phyloP scores from a whole-genome alignment of 805 yeast species.

The Candida odintsovae region DNA sequence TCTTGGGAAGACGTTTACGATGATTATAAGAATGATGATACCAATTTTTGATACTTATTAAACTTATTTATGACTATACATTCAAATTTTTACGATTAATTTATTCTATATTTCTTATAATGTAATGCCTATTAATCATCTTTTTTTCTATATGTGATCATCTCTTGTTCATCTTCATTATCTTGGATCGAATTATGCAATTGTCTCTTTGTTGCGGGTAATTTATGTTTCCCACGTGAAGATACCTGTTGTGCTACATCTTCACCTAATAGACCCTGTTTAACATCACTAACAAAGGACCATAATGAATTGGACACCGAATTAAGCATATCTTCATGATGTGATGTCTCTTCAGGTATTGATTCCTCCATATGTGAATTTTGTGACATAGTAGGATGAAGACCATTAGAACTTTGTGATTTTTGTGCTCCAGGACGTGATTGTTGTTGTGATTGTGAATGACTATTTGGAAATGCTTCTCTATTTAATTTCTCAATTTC shows the following conservation, averaged over 20 bases:
- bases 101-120: no score
- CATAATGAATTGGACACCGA: constrained; percentile 37
- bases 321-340: constrained; percentile 27
- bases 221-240: neutral
- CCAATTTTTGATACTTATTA: constrained; percentile 13
- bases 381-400: neutral
- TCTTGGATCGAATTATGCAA: neutral
- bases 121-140: neutral
- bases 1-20: constrained; percentile 27
- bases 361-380: neutral
- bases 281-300: constrained; percentile 47
- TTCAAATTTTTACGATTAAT: neutral
- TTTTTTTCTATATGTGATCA: constrained; percentile 14
- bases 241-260: constrained; percentile 18
- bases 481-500: constrained; percentile 51
- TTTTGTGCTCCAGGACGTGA: neutral
- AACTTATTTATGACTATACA: neutral
- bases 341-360: neutral
- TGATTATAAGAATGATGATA: constrained; percentile 23
- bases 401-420: neutral
- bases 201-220: neutral
- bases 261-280: constrained; percentile 33
- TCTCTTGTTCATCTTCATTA: constrained; percentile 15
- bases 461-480: constrained; percentile 13
- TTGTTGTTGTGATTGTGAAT: neutral